These are phyloP conservation scores for Elsinoe batatas DNA, from an alignment of 2,329 filamentous ascomycete species.

Conservation along the genomic window DNA sequence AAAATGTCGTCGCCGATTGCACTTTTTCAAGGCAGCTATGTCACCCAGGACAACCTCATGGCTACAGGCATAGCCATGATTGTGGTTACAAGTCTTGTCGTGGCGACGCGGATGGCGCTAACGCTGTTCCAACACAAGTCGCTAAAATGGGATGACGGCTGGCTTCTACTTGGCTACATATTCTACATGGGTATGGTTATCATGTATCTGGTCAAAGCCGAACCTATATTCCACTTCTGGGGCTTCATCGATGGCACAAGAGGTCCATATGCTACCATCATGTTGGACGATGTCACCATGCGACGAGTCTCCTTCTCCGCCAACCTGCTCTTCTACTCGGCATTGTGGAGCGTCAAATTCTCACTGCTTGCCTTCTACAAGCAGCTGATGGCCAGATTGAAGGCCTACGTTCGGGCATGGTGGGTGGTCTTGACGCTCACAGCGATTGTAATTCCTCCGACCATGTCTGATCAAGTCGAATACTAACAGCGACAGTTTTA, in stretches of 20 bases:
- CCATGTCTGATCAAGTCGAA: background rate
- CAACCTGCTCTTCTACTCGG: slow-evolving; percentile 7
- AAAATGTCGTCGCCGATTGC: slow-evolving; percentile 1
- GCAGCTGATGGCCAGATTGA: background rate
- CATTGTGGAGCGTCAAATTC: slow-evolving; percentile 10
- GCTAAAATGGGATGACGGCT: slow-evolving; percentile 7
- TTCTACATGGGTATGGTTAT: slow-evolving; percentile 2
- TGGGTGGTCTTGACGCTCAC: slow-evolving; percentile 5
- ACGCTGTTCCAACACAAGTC: background rate
- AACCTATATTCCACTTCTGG: slow-evolving; percentile 6
- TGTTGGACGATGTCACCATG: slow-evolving; percentile 1
- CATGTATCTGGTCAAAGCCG: slow-evolving; percentile 1
- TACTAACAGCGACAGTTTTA: background rate
- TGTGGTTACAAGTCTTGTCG: slow-evolving; percentile 3
- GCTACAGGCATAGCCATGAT: background rate
- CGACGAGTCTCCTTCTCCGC: background rate
- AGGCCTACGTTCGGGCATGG: background rate
- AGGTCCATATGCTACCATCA: background rate
- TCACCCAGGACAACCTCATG: background rate
- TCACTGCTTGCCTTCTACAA: slow-evolving; percentile 12
- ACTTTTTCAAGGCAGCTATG: slow-evolving; percentile 6
- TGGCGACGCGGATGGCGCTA: background rate
- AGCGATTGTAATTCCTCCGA: background rate
- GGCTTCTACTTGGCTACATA: background rate
- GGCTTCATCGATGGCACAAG: slow-evolving; percentile 6